Evolutionary conservation across 495 filamentous ascomycete species (phyloP).

Genomic region (Aspergillus bertholletiae): DNA sequence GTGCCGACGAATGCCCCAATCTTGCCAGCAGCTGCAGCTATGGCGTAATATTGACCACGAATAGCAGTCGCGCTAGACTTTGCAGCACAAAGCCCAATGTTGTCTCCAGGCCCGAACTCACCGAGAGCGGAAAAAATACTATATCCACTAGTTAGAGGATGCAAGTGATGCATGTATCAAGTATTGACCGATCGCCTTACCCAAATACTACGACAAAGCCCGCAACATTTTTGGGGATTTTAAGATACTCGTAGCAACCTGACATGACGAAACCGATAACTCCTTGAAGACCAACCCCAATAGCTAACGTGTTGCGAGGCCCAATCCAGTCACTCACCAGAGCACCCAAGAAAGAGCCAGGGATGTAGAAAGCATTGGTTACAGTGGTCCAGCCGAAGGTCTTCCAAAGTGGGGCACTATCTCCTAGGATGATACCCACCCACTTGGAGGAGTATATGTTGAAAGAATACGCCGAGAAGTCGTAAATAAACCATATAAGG

Average conservation of each 20-base stretch:
- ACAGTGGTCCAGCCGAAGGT: constrained; percentile 83
- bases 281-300: constrained; percentile 65
- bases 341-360: constrained; percentile 73
- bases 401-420: constrained; percentile 58
- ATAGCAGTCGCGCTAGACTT: constrained; percentile 87
- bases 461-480: constrained; percentile 80
- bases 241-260: constrained; percentile 62
- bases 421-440: constrained; percentile 60
- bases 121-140: constrained; percentile 82
- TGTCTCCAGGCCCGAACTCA: constrained; percentile 85
- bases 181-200: constrained; percentile 20
- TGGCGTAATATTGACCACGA: constrained; percentile 86
- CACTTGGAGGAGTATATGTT: constrained; percentile 72
- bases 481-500: constrained; percentile 90
- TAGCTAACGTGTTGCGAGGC: constrained; percentile 64
- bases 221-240: constrained; percentile 59
- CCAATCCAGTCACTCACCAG: constrained; percentile 72
- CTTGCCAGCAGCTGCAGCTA: constrained; percentile 82
- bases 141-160: background rate
- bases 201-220: constrained; percentile 75
- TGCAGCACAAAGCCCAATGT: constrained; percentile 82
- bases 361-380: constrained; percentile 82
- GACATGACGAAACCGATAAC: constrained; percentile 88
- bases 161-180: background rate
- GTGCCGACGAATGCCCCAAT: constrained; percentile 90